Percentiles rank a stretch among this genome's conserved stretches.
Conservation (phyloP, 768 basidiomycete genomes). For the Tylopilus rubrobrunneus region DNA sequence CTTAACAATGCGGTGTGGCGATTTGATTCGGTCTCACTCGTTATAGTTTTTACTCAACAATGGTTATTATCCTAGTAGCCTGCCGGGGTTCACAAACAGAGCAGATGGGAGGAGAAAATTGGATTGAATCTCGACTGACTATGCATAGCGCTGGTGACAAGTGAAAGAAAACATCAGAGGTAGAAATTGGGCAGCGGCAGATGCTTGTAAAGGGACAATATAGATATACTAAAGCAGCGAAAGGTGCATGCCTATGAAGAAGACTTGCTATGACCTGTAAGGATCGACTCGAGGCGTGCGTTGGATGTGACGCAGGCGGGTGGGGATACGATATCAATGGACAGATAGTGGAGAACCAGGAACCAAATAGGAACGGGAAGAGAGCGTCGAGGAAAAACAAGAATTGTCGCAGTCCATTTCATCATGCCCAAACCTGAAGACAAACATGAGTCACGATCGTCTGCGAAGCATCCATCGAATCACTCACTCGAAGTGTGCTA, state of each 20-base stretch:
- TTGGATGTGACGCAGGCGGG: conserved; percentile 44
- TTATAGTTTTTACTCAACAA: conserved; percentile 3
- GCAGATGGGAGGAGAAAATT: conserved; percentile 18
- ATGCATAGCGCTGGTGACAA: conserved; percentile 45
- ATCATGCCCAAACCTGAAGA: conserved; percentile 80
- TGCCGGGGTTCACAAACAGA: background rate
- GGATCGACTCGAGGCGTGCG: conserved; percentile 59
- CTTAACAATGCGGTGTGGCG: conserved; percentile 2
- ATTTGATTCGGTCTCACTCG: background rate
- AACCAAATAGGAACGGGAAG: conserved; percentile 22
- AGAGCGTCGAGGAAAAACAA: conserved; percentile 25
- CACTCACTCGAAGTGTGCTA: conserved; percentile 85
- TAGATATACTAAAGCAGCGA: conserved; percentile 35
- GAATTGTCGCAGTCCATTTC: conserved; percentile 22
- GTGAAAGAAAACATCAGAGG: conserved; percentile 31
- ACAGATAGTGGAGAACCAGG: conserved; percentile 30
- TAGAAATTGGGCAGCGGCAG: conserved; percentile 32
- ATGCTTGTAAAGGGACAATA: conserved; percentile 32
- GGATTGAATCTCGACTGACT: conserved; percentile 38
- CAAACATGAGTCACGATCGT: conserved; percentile 9
- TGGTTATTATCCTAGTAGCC: background rate
- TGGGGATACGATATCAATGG: conserved; percentile 51
- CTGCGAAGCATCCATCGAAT: background rate
- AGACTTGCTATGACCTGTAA: conserved; percentile 46
- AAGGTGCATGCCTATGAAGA: conserved; percentile 28